Conservation (phyloP, 2,329 filamentous ascomycete genomes). For the Aspergillus novofumigatus region DNA sequence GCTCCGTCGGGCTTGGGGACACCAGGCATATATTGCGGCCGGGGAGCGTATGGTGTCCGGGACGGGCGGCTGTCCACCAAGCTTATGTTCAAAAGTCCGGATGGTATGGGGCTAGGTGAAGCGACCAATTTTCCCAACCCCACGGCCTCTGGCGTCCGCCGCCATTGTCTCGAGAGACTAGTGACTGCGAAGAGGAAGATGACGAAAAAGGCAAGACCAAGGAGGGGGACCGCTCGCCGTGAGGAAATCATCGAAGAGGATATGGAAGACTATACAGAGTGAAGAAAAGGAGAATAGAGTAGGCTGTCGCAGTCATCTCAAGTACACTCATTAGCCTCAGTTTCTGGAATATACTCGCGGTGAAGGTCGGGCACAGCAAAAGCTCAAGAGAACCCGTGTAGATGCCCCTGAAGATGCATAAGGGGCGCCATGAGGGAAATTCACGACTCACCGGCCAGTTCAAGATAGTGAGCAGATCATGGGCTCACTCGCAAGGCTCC, state of each 20-base stretch:
- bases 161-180: slow-evolving; percentile 32
- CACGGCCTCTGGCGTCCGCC: slow-evolving; percentile 31
- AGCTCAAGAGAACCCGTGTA: neutral
- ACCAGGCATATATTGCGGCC: slow-evolving; percentile 31
- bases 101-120: slow-evolving; percentile 10
- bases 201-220: slow-evolving; percentile 31
- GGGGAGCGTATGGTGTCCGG: slow-evolving; percentile 25
- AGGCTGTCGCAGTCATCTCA: neutral
- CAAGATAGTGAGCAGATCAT: neutral
- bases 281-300: neutral
- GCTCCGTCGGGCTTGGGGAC: slow-evolving; percentile 42
- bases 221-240: slow-evolving; percentile 28
- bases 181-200: slow-evolving; percentile 27
- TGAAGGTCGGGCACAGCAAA: neutral
- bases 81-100: slow-evolving; percentile 15
- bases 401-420: neutral
- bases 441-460: neutral
- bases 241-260: slow-evolving; percentile 28
- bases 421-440: neutral
- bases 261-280: slow-evolving; percentile 8
- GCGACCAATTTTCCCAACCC: slow-evolving; percentile 33
- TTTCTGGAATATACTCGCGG: neutral
- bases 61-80: slow-evolving; percentile 3
- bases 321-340: neutral
- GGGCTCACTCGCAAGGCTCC: neutral